Conservation (phyloP, 768 basidiomycete species). For the Calocera cornea region DNA sequence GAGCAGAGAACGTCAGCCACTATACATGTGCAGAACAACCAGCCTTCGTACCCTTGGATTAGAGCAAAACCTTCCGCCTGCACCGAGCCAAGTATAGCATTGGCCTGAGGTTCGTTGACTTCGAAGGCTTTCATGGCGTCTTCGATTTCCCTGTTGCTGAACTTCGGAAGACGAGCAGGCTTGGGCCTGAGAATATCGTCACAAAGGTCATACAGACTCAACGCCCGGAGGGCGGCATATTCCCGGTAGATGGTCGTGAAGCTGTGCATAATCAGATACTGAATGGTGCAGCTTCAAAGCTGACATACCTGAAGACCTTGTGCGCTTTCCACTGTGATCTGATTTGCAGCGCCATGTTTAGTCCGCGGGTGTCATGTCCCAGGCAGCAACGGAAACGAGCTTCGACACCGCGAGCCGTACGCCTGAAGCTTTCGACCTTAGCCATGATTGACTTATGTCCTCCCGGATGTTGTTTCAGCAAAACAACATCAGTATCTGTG, state of each 20-base stretch:
- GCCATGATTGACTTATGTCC: slow-evolving; percentile 50
- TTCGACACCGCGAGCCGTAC: slow-evolving; percentile 35
- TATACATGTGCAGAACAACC: neutral
- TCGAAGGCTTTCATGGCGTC: slow-evolving; percentile 53
- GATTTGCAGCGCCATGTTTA: slow-evolving; percentile 49
- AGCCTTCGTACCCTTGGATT: slow-evolving; percentile 67
- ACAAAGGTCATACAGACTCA: slow-evolving; percentile 70
- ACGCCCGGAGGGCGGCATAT: slow-evolving; percentile 69
- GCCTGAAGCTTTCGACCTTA: slow-evolving; percentile 45
- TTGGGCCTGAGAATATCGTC: slow-evolving; percentile 55
- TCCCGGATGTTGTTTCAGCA: slow-evolving; percentile 48
- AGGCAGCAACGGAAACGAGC: slow-evolving; percentile 46
- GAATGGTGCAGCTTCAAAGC: neutral
- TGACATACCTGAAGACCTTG: slow-evolving; percentile 67
- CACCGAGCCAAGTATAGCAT: slow-evolving; percentile 68
- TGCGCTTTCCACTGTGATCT: slow-evolving; percentile 57
- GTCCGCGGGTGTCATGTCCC: slow-evolving; percentile 17
- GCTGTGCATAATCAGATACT: slow-evolving; percentile 31
- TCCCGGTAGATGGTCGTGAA: slow-evolving; percentile 85
- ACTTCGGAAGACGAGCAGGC: slow-evolving; percentile 30
- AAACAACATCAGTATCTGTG: slow-evolving; percentile 72
- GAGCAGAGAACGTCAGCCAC: neutral
- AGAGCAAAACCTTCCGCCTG: slow-evolving; percentile 64
- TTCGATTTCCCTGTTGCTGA: slow-evolving; percentile 26
- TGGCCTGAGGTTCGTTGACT: slow-evolving; percentile 90